Base-by-base conservation (phyloP, 2,329 filamentous ascomycete species). In the Daldinia sp. region DNA sequence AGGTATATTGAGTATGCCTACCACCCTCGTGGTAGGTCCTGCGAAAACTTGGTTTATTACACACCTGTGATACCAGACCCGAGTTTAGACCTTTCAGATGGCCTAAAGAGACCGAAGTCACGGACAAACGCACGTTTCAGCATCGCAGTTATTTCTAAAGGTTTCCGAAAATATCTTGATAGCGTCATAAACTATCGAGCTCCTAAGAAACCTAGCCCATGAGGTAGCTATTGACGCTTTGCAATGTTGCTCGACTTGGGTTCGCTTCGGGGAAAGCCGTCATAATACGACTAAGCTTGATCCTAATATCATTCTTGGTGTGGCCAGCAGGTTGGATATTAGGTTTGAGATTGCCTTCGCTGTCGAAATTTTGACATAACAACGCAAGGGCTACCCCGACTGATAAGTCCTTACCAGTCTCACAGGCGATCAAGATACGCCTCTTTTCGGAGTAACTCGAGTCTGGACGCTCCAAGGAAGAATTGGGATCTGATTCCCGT, bases 171-270 rank as follows among this genome's bases (percentile, higher is more conserved):
- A 7, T 15, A 6, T 51, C 15, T 51, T 15, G 0, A 33, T 33
- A 33, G 4, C 6, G 15, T 10, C n/a, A n/a, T 30, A 15, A 33
- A 30, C 15, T n/a, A 4, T 39, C 35, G 13, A 12, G 3, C 13
- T 15, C 12, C 35, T 15, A 23, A 42, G 33, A 35, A 13, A 51
- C 30, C 56, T 68, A 77, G 6, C 75, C 86, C 89, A 98, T 95
- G 58, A 98, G 81, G 75, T 93, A 97, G 62, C 92, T 92, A 79
- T 98, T 98, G 4, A 98, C 91, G 73, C 93, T 95, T 80, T 98
- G 94, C 41, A 98, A 82, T 0, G 94, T 98, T 23, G 92, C 87
- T 39, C 96, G 86, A 69, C 90, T 94, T 0, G 95, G 94, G 77
- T 97, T 97, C 2, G 91, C 92, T 72, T 92, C 89, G 0, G 94